Conservation (phyloP, 495 filamentous ascomycete genomes). For the Penicillium lividum region DNA sequence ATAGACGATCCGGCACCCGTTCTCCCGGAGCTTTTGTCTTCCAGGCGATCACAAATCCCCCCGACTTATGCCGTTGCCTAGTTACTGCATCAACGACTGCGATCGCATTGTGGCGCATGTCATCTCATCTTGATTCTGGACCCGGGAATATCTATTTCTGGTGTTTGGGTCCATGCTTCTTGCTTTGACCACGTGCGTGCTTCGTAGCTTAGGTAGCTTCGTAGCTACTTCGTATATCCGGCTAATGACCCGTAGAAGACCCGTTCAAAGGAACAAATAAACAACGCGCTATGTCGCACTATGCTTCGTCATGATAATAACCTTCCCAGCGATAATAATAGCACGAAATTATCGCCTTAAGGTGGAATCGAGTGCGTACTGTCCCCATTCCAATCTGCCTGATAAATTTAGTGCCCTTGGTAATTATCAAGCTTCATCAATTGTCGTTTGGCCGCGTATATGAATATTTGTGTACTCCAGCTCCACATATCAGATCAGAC, state of each 20-base stretch:
- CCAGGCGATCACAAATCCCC: background rate
- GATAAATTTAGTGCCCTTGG: background rate
- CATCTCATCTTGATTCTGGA: background rate
- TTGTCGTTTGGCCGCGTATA: background rate
- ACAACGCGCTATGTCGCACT: background rate
- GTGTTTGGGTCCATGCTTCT: constrained; percentile 5
- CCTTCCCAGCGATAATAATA: background rate
- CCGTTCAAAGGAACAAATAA: background rate
- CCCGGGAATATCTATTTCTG: background rate
- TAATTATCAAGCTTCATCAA: background rate
- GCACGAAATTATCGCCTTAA: background rate
- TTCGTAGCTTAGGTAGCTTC: background rate
- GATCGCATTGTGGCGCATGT: constrained; percentile 15
- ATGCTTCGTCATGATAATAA: background rate
- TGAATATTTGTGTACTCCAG: background rate
- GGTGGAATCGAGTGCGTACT: background rate
- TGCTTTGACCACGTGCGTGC: background rate
- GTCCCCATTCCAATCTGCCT: background rate
- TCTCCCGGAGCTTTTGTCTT: background rate
- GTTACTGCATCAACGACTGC: background rate
- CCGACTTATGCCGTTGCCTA: background rate
- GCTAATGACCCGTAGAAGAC: background rate
- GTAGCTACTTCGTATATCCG: background rate
- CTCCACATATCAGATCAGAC: background rate
- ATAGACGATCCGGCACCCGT: constrained; percentile 9